A percentile compares a stretch with the other conserved stretches of the same genome.
phyloP scores from a whole-genome alignment of 345 rosid genomes.

The Heritiera fomes region DNA sequence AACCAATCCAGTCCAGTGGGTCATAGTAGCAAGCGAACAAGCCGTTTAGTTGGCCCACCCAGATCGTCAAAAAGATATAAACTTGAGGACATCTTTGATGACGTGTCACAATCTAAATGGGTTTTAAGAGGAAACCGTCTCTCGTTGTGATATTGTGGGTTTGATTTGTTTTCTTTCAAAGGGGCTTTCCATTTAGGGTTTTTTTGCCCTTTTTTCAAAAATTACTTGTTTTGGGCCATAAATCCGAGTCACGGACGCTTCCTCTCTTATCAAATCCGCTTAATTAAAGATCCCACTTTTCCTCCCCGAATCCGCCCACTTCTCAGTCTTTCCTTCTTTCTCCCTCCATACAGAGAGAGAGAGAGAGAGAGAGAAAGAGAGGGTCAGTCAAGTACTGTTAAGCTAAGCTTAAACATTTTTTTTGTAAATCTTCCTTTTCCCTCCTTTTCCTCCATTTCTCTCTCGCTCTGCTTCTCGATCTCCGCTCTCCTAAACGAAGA shows the following conservation, averaged over 20 bases:
- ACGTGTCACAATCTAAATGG: background rate
- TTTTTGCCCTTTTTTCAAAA: background rate
- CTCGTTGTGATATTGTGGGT: background rate
- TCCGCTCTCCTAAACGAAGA: background rate
- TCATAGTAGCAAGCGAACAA: background rate
- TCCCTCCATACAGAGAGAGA: background rate
- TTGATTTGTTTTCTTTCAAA: background rate
- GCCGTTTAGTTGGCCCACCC: background rate
- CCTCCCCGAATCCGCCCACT: slow-evolving; percentile 23
- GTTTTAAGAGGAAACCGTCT: background rate
- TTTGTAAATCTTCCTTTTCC: slow-evolving; percentile 9
- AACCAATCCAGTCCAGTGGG: background rate
- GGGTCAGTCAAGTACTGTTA: background rate
- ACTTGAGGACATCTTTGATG: background rate
- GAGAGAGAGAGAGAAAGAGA: background rate
- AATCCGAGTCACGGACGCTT: slow-evolving; percentile 34
- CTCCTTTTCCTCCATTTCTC: background rate
- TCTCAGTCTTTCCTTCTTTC: slow-evolving; percentile 20
- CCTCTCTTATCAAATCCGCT: slow-evolving; percentile 45
- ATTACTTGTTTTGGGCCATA: slow-evolving; percentile 1
- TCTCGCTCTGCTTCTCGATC: background rate
- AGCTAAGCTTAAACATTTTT: background rate
- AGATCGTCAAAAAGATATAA: background rate
- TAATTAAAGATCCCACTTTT: slow-evolving; percentile 18
- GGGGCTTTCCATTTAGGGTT: background rate